Percentiles rank a stretch among this genome's conserved stretches.
These are phyloP conservation scores for Phallus indusiatus DNA, from an alignment of 768 basidiomycete genomes.

Conservation along the genomic window DNA sequence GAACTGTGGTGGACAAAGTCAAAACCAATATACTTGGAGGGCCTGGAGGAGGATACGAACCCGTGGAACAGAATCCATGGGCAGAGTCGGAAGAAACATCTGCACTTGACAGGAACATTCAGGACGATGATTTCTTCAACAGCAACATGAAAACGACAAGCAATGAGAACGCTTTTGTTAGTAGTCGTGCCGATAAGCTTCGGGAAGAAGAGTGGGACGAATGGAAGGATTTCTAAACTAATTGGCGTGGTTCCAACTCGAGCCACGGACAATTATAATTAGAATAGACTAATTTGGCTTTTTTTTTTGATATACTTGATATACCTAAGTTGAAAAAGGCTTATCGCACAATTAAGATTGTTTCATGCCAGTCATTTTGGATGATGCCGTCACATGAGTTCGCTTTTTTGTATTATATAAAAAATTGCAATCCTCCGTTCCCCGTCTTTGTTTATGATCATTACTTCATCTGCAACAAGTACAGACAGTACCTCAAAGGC, in stretches of 20 bases:
- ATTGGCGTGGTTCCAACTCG: no score
- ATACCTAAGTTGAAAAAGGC: no score
- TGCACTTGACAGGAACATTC: constrained; percentile 46
- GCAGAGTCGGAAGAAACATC: constrained; percentile 48
- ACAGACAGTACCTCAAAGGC: neutral
- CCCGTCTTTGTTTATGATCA: no score
- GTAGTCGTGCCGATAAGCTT: constrained; percentile 22
- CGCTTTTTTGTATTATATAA: no score
- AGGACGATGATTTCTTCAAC: constrained; percentile 50
- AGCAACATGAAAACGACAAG: constrained; percentile 29
- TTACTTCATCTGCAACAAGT: no score
- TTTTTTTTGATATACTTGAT: no score
- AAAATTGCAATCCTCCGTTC: no score
- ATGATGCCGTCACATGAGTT: no score
- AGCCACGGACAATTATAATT: no score
- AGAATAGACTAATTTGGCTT: no score
- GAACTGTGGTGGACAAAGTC: constrained; percentile 56
- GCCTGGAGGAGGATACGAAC: constrained; percentile 29
- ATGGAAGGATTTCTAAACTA: constrained; percentile 75
- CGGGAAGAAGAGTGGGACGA: constrained; percentile 58
- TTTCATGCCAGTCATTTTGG: no score
- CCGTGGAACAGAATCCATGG: constrained; percentile 22
- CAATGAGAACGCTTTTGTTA: constrained; percentile 11
- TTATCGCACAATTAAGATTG: no score
- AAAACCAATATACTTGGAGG: constrained; percentile 47